Base-by-base conservation (phyloP, 2,329 filamentous ascomycete species). In the Pyricularia sp. region DNA sequence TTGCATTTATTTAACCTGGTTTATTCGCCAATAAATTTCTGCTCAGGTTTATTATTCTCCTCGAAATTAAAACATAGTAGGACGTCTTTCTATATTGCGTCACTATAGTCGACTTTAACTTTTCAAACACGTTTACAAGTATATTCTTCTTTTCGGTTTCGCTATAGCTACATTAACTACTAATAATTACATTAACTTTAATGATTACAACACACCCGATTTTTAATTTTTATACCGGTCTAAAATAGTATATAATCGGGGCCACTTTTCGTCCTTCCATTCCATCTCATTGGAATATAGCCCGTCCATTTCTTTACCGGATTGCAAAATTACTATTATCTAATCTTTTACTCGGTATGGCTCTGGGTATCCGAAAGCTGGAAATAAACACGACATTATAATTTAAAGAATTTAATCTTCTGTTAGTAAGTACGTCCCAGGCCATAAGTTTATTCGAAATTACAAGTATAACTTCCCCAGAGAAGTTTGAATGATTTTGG, bases 191-290 rank as follows among this genome's bases (percentile, higher is more conserved):
- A 33, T 10, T 33, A 33, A 33, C 10, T 33, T 33, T 6, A 6
- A 33, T 9, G 10, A 33, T 2, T 90, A 87, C 78, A 85, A 87
- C 74, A 83, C 81, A 5, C 78, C 85, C 50, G 75, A 83, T 59
- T 72, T 80, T 58, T 89, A 89, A 70, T 91, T 88, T 76, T 84
- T 86, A 71, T 93, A 90, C 78, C 82, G 83, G 65, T 78, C 85
- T 3, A 76, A 84, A 33, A 84, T 90, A 64, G 86, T 88, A 1
- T 90, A 88, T 72, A 85, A 83, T 68, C 97, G 93, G 92, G 94
- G 93, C 69, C 93, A 94, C 77, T 97, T 97, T 78, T 91, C 92
- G 23, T 92, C 93, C 1, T 96, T 88, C 80, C 97, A 92, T 79
- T 85, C 89, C 0, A 89, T 94, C 0, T 85, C 88, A 7, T 93